Evolutionary conservation across 352 stramenopile species (phyloP), one percentile per base, ranked within the genome.

Genomic region (Blastocystis sp.): DNA sequence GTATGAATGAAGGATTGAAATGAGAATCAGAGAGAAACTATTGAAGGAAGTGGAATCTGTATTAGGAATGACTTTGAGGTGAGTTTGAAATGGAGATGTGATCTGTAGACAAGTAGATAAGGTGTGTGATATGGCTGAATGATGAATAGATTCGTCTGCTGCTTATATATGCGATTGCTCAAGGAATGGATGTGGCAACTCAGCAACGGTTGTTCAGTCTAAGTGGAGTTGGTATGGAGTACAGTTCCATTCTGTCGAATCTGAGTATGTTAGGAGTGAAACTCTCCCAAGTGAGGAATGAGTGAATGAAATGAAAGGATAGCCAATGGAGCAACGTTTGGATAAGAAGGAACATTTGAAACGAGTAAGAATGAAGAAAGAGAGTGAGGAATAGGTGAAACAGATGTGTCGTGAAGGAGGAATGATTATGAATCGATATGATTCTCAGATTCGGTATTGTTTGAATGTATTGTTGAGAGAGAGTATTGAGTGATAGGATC

Each of bases 251-350:
- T n/a, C 7, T 75, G 4, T n/a, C 49, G 5, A 75, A 75, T 54
- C 37, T 75, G 63, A 49, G 1, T 4, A 49, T 75, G 29, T 19
- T 75, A n/a, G 37, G 37, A n/a, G 63, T 75, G 63, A 49, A 1
- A 27, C 32, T 21, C 4, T 24, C 16, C 21, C 29, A 54, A 6
- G 63, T 75, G 4, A 32, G 32, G 9, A 24, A 29, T 54, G 7
- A 32, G n/a, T 12, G 37, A 54, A 4, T 19, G 29, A 54, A 19
- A 12, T 75, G 63, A 75, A 19, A n/a, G 12, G 14, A 46, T 52
- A 75, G 63, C 29, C 29, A 21, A 75, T 75, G 63, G 37, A 75
- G 63, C 63, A 75, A 32, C 63, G 63, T 9, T n/a, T 75, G n/a
- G 63, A 75, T 46, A 49, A 24, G n/a, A 75, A 54, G 32, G 63